Conservation (phyloP, 495 filamentous ascomycete genomes). For the Immersiella caudata region DNA sequence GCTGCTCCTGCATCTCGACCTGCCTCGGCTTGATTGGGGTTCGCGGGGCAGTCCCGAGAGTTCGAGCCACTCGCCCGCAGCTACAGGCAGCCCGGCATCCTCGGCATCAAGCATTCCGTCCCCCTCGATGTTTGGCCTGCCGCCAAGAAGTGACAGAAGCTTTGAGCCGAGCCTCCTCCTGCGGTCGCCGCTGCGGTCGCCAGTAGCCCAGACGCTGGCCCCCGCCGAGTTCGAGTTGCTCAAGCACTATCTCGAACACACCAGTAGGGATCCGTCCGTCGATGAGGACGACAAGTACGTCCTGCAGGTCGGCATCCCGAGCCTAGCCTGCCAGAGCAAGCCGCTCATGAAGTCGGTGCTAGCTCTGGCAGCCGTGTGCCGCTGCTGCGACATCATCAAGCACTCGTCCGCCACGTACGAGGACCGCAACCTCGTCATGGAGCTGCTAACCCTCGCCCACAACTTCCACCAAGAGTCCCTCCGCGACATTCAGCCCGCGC, state of each 20-base stretch:
- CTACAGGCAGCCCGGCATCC: constrained; percentile 15
- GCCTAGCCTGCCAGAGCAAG: constrained; percentile 45
- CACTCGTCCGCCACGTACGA: constrained; percentile 23
- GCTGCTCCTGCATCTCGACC: constrained; percentile 10
- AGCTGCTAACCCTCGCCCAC: constrained; percentile 39
- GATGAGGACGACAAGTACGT: constrained; percentile 43
- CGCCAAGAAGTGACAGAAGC: constrained; percentile 1
- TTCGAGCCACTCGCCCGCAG: constrained; percentile 17
- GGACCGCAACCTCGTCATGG: constrained; percentile 31
- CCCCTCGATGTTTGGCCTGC: background rate
- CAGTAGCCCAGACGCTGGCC: constrained; percentile 26
- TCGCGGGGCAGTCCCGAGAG: constrained; percentile 21
- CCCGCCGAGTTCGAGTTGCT: constrained; percentile 42
- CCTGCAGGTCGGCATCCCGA: constrained; percentile 46
- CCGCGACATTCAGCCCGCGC: constrained; percentile 34
- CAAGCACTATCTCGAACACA: constrained; percentile 48
- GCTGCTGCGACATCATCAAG: constrained; percentile 43
- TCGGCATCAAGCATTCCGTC: background rate
- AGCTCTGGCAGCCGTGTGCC: constrained; percentile 46
- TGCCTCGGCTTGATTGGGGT: background rate
- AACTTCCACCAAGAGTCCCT: constrained; percentile 42
- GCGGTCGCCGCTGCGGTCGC: constrained; percentile 17
- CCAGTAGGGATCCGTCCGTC: constrained; percentile 41
- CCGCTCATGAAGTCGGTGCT: constrained; percentile 48
- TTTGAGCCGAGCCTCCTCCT: constrained; percentile 1